Percentiles rank a stretch among this genome's conserved stretches.
phyloP scores from a whole-genome alignment of 305 asterid species.

The Rubia peregrina region DNA sequence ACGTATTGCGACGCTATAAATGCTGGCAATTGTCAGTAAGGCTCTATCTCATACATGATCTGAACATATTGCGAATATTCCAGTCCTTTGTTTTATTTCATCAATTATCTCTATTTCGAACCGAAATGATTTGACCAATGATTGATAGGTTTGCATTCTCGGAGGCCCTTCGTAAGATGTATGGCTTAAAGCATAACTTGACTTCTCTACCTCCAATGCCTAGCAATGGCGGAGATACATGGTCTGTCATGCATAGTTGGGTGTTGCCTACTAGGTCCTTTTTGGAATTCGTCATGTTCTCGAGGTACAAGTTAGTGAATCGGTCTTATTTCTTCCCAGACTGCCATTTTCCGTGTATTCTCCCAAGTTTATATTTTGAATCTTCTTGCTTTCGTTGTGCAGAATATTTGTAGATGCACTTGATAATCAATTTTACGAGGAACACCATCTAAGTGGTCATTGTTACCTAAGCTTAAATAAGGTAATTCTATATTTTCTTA shows the following conservation, averaged over 20 bases:
- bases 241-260: constrained; percentile 98
- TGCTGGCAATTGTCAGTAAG: constrained; percentile 94
- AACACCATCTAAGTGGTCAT: constrained; percentile 58
- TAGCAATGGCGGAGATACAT: constrained; percentile 55
- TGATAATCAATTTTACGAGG: constrained; percentile 57
- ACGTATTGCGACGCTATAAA: constrained; percentile 82
- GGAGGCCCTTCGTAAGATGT: constrained; percentile 74
- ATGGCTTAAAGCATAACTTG: constrained; percentile 59
- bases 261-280: constrained; percentile 85
- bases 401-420: constrained; percentile 95
- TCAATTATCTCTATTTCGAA: neutral
- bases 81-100: neutral
- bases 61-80: neutral
- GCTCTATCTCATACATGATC: neutral
- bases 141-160: constrained; percentile 60
- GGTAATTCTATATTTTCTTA: constrained; percentile 35
- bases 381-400: constrained; percentile 9
- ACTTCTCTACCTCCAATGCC: constrained; percentile 84
- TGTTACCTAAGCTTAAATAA: constrained; percentile 69
- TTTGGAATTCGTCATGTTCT: constrained; percentile 89
- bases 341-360: neutral
- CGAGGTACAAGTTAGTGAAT: constrained; percentile 47
- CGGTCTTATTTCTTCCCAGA: neutral
- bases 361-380: neutral
- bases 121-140: constrained; percentile 15